Evolutionary conservation across 2,329 filamentous ascomycete species (phyloP).

Genomic region (Botryotinia narcissicola): DNA sequence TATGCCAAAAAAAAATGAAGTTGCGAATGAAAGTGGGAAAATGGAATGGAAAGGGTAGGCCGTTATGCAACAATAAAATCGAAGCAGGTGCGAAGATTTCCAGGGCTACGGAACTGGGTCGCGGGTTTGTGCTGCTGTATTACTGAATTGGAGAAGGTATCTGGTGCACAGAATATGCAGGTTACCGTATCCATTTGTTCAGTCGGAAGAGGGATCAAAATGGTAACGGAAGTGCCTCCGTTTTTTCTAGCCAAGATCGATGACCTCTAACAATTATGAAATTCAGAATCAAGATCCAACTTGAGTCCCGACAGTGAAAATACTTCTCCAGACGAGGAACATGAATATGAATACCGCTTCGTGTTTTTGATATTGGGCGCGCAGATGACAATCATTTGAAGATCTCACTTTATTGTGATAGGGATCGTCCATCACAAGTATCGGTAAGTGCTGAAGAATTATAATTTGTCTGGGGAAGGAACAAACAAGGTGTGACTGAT

Average conservation of each 20-base stretch:
- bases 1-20: neutral
- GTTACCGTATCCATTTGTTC: conserved; percentile 1
- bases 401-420: conserved; percentile 7
- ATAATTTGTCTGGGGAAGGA: conserved; percentile 7
- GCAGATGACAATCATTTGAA: conserved; percentile 1
- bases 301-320: neutral
- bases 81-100: conserved; percentile 11
- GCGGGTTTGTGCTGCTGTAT: conserved; percentile 10
- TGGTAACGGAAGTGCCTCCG: conserved; percentile 1
- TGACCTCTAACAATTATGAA: neutral
- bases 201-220: neutral
- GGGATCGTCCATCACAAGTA: conserved; percentile 4
- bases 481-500: neutral
- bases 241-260: neutral
- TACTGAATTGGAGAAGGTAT: conserved; percentile 3
- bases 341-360: neutral
- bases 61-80: conserved; percentile 10
- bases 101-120: conserved; percentile 18
- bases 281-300: neutral
- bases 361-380: neutral
- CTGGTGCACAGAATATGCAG: conserved; percentile 13
- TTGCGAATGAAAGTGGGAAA: conserved; percentile 4
- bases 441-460: conserved; percentile 4
- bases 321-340: conserved; percentile 5
- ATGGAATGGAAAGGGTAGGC: neutral